Percentiles rank a stretch among this genome's conserved stretches.
Conservation (phyloP, 495 filamentous ascomycete genomes). For the Aspergillus hancockii region DNA sequence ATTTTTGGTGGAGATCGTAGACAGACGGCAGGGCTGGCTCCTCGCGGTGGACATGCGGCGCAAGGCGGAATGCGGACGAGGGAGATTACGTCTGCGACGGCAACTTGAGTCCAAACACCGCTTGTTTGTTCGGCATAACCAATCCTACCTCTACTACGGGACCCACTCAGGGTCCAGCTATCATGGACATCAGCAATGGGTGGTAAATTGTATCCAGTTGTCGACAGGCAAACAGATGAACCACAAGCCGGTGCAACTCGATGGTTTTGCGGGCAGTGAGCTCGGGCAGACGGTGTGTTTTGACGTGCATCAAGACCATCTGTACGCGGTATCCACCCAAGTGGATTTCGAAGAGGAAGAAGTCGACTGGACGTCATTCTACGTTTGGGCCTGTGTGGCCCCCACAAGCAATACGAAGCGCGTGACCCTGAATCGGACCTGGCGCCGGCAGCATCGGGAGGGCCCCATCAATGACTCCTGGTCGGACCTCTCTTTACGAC, state of each 20-base stretch:
- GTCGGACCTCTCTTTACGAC: conserved; percentile 65
- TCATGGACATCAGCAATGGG: conserved; percentile 62
- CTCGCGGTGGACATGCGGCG: conserved; percentile 56
- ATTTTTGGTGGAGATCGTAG: conserved; percentile 42
- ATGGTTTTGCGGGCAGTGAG: conserved; percentile 60
- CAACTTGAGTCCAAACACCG: conserved; percentile 50
- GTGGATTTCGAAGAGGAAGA: conserved; percentile 64
- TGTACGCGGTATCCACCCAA: conserved; percentile 73
- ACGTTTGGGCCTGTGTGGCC: conserved; percentile 65
- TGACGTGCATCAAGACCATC: conserved; percentile 65
- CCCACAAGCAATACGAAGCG: conserved; percentile 31
- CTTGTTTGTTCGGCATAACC: conserved; percentile 70
- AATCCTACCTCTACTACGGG: conserved; percentile 66
- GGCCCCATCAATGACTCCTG: conserved; percentile 79
- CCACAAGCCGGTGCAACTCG: conserved; percentile 43
- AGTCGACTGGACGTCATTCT: conserved; percentile 69
- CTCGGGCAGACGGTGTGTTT: conserved; percentile 71
- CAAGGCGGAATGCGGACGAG: conserved; percentile 21
- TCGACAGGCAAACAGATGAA: conserved; percentile 29
- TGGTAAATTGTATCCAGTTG: conserved; percentile 56
- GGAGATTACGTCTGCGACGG: conserved; percentile 39
- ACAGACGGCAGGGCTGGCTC: conserved; percentile 49
- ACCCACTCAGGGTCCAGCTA: conserved; percentile 53
- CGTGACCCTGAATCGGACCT: conserved; percentile 49
- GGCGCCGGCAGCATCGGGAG: conserved; percentile 68